Evolutionary conservation across 2,329 filamentous ascomycete genomes (phyloP).

Genomic region (Hymenotorrendiella dingleyae): DNA sequence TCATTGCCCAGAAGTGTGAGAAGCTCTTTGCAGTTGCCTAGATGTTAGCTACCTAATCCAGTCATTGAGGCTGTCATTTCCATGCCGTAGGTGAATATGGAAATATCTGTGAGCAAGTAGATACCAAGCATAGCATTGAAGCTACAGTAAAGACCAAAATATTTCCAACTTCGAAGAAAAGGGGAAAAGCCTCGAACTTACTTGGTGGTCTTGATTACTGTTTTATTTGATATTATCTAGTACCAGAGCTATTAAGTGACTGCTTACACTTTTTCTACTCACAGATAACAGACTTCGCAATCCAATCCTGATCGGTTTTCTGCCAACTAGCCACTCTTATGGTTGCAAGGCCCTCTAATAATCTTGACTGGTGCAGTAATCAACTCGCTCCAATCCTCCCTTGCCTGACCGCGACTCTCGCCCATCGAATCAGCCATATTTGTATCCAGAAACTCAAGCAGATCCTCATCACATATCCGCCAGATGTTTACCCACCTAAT

Average conservation of each 20-base stretch:
- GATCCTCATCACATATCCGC: background rate
- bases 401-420: background rate
- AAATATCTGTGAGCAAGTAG: too few relatives aligned
- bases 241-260: background rate
- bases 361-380: background rate
- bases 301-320: background rate
- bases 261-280: background rate
- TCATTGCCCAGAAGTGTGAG: too few relatives aligned
- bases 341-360: background rate
- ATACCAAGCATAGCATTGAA: too few relatives aligned
- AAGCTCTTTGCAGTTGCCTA: too few relatives aligned
- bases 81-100: too few relatives aligned
- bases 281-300: background rate
- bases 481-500: background rate
- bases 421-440: background rate
- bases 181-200: background rate
- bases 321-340: background rate
- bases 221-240: background rate
- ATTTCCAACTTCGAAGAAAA: too few relatives aligned
- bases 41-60: too few relatives aligned
- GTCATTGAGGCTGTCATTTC: too few relatives aligned
- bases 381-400: constrained; percentile 4
- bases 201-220: background rate
- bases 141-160: too few relatives aligned
- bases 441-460: background rate